Base-by-base conservation (phyloP, 1,284 basidiomycete genomes). In the Tranzscheliella williamsii region DNA sequence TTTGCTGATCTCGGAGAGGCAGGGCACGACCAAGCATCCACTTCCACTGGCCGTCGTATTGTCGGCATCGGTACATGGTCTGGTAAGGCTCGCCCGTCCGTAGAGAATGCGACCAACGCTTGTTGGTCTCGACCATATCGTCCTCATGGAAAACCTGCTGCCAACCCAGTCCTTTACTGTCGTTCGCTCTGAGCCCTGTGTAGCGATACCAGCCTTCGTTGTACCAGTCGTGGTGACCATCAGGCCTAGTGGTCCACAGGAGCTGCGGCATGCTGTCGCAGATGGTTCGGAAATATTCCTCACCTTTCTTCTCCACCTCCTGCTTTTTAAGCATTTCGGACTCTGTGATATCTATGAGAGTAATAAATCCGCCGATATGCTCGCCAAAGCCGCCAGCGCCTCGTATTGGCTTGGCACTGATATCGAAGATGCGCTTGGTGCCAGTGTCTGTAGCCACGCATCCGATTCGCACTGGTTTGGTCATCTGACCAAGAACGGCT, bases 71-170 rank as follows among this genome's bases (percentile, higher is more conserved):
- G 51, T 79, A 78, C 49, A 78, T 77, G 42, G 69, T 66, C 33
- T 67, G 62, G 48, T 79, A 79, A 0, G 70, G 70, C 21, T 78
- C 76, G 20, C 78, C 78, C 0, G 76, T 78, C 29, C 74, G 72
- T 38, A 79, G 63, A 4, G 73, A 78, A 29, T 76, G 70, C 2
- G 60, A 58, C 78, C 78, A 79, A 4, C 67, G 58, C 16, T 51
- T 49, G 27, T 67, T 53, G 15, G 66, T 55, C 26, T 65, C 61
- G 2, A 66, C 60, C 73, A 78, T 76, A 42, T 78, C 78, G 23
- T 79, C 78, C 41, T 66, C 60, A 40, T 78, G 76, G 63, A 79
- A 76, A 11, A 67, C 58, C 13, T 56, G 64, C 38, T 74, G 70
- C 78, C 78, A 79, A 8, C 75, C 76, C 7, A 75, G 48, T 13